Evolutionary conservation across 2,329 filamentous ascomycete species (phyloP), one percentile per base, ranked within the genome.

Genomic region (Zymoseptoria brevis): DNA sequence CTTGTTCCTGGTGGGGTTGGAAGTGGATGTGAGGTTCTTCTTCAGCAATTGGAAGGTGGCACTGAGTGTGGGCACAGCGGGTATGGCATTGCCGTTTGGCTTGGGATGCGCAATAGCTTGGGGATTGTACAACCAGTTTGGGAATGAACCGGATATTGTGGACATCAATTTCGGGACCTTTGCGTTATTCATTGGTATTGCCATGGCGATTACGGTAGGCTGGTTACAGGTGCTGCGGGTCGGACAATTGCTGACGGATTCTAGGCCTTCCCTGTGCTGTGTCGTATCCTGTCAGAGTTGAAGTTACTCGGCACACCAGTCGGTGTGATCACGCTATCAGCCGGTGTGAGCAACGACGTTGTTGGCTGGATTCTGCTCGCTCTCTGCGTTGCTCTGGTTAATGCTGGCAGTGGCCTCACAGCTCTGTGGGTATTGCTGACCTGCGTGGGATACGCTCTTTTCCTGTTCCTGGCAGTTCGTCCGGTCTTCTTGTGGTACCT

Each of bases 291-390:
- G 64, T 93, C 90, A 0, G 92, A 96, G 73, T 79, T 97, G 56
- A 94, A 96, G 68, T 79, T 97, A 54, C 84, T 97, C 4, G 78
- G 83, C 57, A 94, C 90, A 1, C 83, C 87, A 0, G 92, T 96
- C 4, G 92, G 92, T 69, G 84, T 96, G 41, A 95, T 95, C 45
- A 89, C 92, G 1, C 80, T 96, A 8, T 91, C 92, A 2, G 92
- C 92, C 5, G 93, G 93, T 55, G 91, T 96, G 13, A 90, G 90
- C 1, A 96, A 97, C 71, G 93, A 97, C 70, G 90, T 94, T 16
- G 84, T 88, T 3, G 89, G 90, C 59, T 97, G 93, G 93, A 87
- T 96, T 64, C 79, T 97, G 16, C 85, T 97, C 22, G 93, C 93
- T 0, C 86, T 97, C 26, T 96, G 93, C 66, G 92, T 97, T 35